Evolutionary conservation across 1,284 basidiomycete species (phyloP).

Genomic region (Gymnopus androsaceus): DNA sequence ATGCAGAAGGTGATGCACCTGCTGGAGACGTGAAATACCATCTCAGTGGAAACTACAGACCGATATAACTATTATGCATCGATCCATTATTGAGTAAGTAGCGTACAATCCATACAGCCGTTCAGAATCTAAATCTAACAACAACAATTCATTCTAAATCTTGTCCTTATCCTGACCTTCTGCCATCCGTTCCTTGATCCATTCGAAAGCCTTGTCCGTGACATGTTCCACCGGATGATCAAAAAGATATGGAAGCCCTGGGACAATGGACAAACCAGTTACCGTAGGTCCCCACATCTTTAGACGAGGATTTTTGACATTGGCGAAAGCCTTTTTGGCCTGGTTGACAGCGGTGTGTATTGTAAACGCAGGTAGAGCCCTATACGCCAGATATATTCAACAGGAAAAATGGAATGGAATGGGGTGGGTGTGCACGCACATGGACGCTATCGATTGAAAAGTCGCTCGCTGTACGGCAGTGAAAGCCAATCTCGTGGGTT

Average conservation of each 20-base stretch:
- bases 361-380: constrained; percentile 78
- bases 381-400: constrained; percentile 29
- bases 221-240: constrained; percentile 80
- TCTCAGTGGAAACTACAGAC: too few relatives aligned
- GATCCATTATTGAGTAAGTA: too few relatives aligned
- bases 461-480: constrained; percentile 76
- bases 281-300: constrained; percentile 82
- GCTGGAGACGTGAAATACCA: too few relatives aligned
- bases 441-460: constrained; percentile 89
- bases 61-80: too few relatives aligned
- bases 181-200: constrained; percentile 56
- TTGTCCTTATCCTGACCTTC: constrained; percentile 23
- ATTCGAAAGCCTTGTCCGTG: constrained; percentile 66
- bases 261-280: constrained; percentile 79
- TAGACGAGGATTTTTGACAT: constrained; percentile 61
- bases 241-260: constrained; percentile 80
- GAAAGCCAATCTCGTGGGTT: constrained; percentile 71
- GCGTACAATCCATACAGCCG: not conserved
- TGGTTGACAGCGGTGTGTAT: constrained; percentile 86
- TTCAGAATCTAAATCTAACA: not conserved
- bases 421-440: constrained; percentile 49
- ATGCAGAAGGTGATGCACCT: too few relatives aligned
- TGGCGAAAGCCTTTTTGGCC: constrained; percentile 74
- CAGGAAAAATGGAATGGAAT: constrained; percentile 3
- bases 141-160: constrained; percentile 22